Percentiles rank a stretch among this genome's conserved stretches.
phyloP scores from a whole-genome alignment of 768 basidiomycete species.

The Agrocybe chaxingu region DNA sequence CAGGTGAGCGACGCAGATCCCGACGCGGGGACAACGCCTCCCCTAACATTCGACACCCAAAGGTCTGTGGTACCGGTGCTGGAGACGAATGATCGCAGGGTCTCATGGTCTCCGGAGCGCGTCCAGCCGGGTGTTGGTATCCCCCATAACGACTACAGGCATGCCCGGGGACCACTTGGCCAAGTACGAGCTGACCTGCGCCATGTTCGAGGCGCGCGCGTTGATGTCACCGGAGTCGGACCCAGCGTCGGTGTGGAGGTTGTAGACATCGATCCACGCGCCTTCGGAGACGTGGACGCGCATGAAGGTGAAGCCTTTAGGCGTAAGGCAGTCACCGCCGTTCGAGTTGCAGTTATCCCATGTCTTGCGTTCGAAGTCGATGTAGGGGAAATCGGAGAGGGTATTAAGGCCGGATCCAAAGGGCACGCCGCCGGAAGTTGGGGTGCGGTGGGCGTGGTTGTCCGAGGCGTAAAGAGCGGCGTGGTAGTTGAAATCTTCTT shows the following conservation, averaged over 20 bases:
- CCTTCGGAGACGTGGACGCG: conserved; percentile 28
- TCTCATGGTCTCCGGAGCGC: conserved; percentile 25
- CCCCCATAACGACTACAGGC: conserved; percentile 34
- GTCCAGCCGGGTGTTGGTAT: conserved; percentile 37
- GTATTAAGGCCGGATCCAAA: conserved; percentile 35
- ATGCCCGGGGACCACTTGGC: conserved; percentile 27
- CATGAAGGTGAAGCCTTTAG: conserved; percentile 37
- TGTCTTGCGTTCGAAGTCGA: conserved; percentile 28
- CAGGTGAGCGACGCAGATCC: conserved; percentile 26
- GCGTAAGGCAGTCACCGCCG: conserved; percentile 34
- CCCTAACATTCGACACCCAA: conserved; percentile 27
- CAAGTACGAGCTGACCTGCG: conserved; percentile 27
- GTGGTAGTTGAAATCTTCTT: conserved; percentile 39
- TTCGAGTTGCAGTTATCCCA: conserved; percentile 28
- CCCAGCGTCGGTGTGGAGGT: conserved; percentile 36
- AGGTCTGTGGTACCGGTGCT: conserved; percentile 23
- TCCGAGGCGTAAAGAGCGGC: conserved; percentile 31
- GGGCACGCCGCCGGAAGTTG: conserved; percentile 32
- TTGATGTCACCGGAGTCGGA: conserved; percentile 27
- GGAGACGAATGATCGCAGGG: conserved; percentile 19
- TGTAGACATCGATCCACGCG: conserved; percentile 32
- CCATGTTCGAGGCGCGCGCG: conserved; percentile 29
- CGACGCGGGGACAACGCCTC: conserved; percentile 23
- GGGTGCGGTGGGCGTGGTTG: conserved; percentile 31
- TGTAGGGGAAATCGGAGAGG: conserved; percentile 30